Base-by-base conservation (phyloP, 139 green algal species). In the Auxenochlorella protothecoides region DNA sequence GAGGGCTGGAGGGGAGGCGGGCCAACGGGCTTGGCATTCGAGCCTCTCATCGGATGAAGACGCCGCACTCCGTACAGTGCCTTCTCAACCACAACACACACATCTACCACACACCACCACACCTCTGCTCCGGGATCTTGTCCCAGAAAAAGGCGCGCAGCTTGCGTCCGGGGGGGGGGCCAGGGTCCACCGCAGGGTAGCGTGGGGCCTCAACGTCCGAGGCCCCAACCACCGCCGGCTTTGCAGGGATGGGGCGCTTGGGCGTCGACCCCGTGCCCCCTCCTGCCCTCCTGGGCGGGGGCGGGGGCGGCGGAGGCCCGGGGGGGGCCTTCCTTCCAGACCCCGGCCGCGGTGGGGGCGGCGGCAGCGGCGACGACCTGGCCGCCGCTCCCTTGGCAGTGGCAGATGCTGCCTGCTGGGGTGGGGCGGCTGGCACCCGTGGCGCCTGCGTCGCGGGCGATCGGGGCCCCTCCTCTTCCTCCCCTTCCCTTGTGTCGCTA, bases 71-170 rank as follows among this genome's bases (percentile, higher is more conserved):
- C 27, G 27, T 44, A 44, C 27, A 44, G 27, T 44, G 27, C 27
- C 27, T 1, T 44, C 27, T 44, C 27, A 44, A 44, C 27, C 27
- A 44, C 27, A 44, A 44, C 27, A 44, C 1, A 44, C 27, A 44
- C 27, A 0, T 44, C 27, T 44, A 44, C 27, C 27, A 44, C 27
- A 44, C 27, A 44, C 27, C 27, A 44, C 27, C 27, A 44, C 27
- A 44, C 27, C 27, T 44, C 27, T 44, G 27, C 27, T 81, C 76
- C 4, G 79, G 79, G 63, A 84, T 70, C 75, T 73, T 72, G 73
- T 84, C 76, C 79, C 79, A 84, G 64, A 80, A 80, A 52, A 84
- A 74, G 52, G 59, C 73, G 65, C 62, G 51, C 57, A 66, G 55
- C 11, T 6, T 14, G 51, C 27, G n/a, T 56, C 56, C 55, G 67